Conservation (phyloP, 345 rosid species). For the Geranium brycei region DNA sequence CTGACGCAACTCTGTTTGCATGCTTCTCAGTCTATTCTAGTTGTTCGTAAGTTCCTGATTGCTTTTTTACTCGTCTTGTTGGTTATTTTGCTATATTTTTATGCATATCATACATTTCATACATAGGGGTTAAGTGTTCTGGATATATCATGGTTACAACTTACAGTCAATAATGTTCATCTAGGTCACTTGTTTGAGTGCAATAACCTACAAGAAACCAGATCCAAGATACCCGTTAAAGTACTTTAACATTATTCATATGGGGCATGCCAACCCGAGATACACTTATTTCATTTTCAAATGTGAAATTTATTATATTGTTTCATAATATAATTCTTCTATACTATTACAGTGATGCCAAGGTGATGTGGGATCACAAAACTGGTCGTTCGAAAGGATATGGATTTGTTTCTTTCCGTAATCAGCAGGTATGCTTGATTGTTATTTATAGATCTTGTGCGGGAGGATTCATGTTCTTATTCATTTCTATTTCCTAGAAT, state of each 20-base stretch:
- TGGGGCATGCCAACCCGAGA: too few species aligned
- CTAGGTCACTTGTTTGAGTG: not conserved
- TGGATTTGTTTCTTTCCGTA: slow-evolving; percentile 94
- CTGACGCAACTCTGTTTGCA: slow-evolving; percentile 79
- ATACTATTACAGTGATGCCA: slow-evolving; percentile 49
- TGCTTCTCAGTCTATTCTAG: slow-evolving; percentile 81
- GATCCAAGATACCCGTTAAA: not conserved
- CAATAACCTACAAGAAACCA: not conserved
- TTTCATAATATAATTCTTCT: not conserved
- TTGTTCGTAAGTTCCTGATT: slow-evolving; percentile 71
- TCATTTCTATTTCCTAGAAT: too few species aligned
- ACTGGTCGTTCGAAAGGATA: slow-evolving; percentile 98
- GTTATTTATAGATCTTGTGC: not conserved
- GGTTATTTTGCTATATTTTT: not conserved
- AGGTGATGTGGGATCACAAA: slow-evolving; percentile 99
- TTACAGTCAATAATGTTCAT: not conserved
- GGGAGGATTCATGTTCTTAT: not conserved
- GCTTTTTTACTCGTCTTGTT: not conserved
- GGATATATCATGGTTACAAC: not conserved
- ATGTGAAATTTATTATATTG: not conserved
- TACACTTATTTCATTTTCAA: too few species aligned
- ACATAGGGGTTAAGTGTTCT: not conserved
- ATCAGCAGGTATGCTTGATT: slow-evolving; percentile 47
- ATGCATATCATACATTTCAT: not conserved
- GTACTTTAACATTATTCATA: too few species aligned